Base-by-base conservation (phyloP, 1,284 basidiomycete species). In the Salmacisia buchloeana region DNA sequence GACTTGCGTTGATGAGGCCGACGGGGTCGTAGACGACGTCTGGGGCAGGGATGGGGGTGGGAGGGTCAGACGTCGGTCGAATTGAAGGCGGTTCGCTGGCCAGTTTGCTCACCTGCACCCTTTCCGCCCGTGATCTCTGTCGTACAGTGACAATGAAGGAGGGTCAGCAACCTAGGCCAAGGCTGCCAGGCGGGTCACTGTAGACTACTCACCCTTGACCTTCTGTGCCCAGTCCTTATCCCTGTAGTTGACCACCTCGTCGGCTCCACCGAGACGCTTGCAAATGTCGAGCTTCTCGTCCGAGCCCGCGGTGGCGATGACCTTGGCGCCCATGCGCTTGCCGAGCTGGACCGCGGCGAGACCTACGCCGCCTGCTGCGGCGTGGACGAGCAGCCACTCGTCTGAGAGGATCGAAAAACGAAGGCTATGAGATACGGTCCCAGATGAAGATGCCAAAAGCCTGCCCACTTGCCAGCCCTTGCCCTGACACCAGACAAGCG, bases 331-430 rank as follows among this genome's bases (percentile, higher is more conserved):
- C 68, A 77, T 70, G 9, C 68, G 66, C 61, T 63, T 81, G 75
- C 41, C 80, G 54, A 75, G 72, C 62, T 72, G 73, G 23, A 78
- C 70, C n/a, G 49, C 49, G 31, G 49, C 49, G 58, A 97, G 87
- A 0, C 94, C 94, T 3, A 98, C 93, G 29, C 94, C 94, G 12
- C 91, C 91, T 27, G 78, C 76, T 43, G 72, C 76, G 3, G 75
- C 75, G 38, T 77, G 75, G 0, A 77, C 73, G 12, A 54, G 31
- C 15, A 54, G 31, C 49, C 49, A 54, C 34, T 54, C 49, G 15
- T n/a, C 49, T 54, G 7, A 6, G 5, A 3, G 21, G 18, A 3
- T 34, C n/a, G 1, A 58, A 38, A 36, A 21, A 33, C 18, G 46
- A 12, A n/a, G n/a, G n/a, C n/a, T n/a, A n/a, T n/a, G n/a, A n/a